Evolutionary conservation across 2,329 filamentous ascomycete species (phyloP), one percentile per base, ranked within the genome.

Genomic region (Diaporthe sp.): DNA sequence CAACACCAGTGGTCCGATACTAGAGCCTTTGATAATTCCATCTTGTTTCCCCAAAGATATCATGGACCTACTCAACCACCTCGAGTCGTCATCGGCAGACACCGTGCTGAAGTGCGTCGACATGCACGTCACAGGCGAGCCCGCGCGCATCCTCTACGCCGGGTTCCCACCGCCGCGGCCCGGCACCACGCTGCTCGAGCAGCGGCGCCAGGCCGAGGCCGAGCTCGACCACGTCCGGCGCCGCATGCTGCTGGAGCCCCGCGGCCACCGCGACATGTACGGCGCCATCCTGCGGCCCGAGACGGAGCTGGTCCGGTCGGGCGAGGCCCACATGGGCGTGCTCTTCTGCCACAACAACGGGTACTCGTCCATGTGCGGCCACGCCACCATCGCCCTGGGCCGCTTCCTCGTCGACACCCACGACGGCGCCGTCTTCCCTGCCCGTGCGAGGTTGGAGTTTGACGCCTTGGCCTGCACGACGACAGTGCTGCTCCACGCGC

Each of bases 261-360:
- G 87, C 46, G 87, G 87, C 19, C 87, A 89, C 77, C 81, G 81
- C 19, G 88, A 87, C 74, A 89, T 89, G 88, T 89, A 89, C 76
- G 87, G 88, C 3, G 87, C 87, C 8, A 83, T 89, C 37, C 80
- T 89, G 58, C 78, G 80, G 1, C 83, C 79, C 0, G 81, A 84
- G 28, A 87, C 87, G 6, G 87, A 87, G 78, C 81, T 86, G 0
- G 82, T 84, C n/a, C 57, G 67, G 9, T 75, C 78, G 2, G 84
- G 84, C 2, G 77, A 84, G n/a, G 88, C 87, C 0, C 82, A 89
- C 77, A 85, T 88, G 37, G 87, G 87, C 6, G 85, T 87, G 1
- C 77, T 89, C 4, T 89, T 89, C 79, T 83, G 83, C 76, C 86
- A 86, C 44, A 87, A 87, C 44, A 85, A 86, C 5, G 87, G 86